phyloP scores from a whole-genome alignment of 345 rosid species.

The Arabidopsis thaliana region DNA sequence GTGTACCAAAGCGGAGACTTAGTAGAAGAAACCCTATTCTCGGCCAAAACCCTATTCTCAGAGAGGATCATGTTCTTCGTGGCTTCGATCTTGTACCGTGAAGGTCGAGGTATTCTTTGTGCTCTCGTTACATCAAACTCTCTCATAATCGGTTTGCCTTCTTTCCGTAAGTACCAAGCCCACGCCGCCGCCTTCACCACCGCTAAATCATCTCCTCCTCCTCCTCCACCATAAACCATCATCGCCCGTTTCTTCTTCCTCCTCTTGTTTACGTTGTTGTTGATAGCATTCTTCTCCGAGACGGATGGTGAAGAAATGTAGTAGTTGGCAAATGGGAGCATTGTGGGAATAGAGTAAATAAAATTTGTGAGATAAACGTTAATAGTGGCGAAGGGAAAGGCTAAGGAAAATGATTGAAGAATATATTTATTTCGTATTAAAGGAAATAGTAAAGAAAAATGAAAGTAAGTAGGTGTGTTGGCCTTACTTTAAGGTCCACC shows the following conservation, averaged over 20 bases:
- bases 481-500: slow-evolving; percentile 41
- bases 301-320: slow-evolving; percentile 32
- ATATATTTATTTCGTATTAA: neutral
- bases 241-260: slow-evolving; percentile 38
- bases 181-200: slow-evolving; percentile 84
- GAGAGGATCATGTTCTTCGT: slow-evolving; percentile 36
- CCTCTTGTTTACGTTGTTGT: slow-evolving; percentile 12
- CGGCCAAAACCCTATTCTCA: slow-evolving; percentile 35
- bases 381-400: slow-evolving; percentile 19
- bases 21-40: slow-evolving; percentile 41
- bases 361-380: slow-evolving; percentile 24
- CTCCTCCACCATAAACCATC: slow-evolving; percentile 39
- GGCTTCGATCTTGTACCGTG: slow-evolving; percentile 81
- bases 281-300: slow-evolving; percentile 25
- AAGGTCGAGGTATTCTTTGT: slow-evolving; percentile 50
- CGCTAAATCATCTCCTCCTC: slow-evolving; percentile 51
- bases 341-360: slow-evolving; percentile 25
- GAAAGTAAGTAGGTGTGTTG: slow-evolving; percentile 29
- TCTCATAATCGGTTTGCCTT: slow-evolving; percentile 46
- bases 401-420: slow-evolving; percentile 18
- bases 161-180: slow-evolving; percentile 81
- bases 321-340: slow-evolving; percentile 46
- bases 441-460: slow-evolving; percentile 16
- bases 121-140: slow-evolving; percentile 49
- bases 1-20: slow-evolving; percentile 45